These are phyloP conservation scores for Neonectria ditissima DNA, from an alignment of 2,329 filamentous ascomycete species.

Conservation along the genomic window DNA sequence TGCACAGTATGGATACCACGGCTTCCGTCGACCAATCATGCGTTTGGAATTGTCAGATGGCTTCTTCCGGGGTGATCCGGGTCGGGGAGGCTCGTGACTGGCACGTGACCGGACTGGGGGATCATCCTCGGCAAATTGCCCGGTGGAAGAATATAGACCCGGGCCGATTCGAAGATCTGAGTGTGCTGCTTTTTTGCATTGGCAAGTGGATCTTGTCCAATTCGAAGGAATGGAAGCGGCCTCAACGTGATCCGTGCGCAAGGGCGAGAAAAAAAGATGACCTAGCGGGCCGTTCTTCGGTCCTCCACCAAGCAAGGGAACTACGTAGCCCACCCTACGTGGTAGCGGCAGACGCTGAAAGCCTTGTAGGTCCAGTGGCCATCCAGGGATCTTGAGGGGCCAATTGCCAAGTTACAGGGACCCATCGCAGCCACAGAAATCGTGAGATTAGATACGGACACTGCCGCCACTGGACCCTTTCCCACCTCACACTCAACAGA, in stretches of 20 bases:
- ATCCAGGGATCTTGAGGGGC: slow-evolving; percentile 39
- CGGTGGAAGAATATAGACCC: slow-evolving; percentile 22
- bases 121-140: slow-evolving; percentile 34
- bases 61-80: slow-evolving; percentile 47
- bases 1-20: slow-evolving; percentile 33
- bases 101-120: slow-evolving; percentile 34
- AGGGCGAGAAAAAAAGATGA: slow-evolving; percentile 3
- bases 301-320: neutral
- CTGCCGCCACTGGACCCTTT: slow-evolving; percentile 23
- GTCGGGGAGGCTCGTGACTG: slow-evolving; percentile 40
- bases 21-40: slow-evolving; percentile 41
- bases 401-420: slow-evolving; percentile 19
- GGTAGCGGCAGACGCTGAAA: neutral
- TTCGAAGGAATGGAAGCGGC: neutral
- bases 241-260: neutral
- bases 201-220: too few species aligned
- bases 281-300: slow-evolving; percentile 4
- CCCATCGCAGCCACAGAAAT: slow-evolving; percentile 28
- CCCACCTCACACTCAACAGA: slow-evolving; percentile 27
- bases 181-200: too few species aligned
- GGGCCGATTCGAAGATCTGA: too few species aligned
- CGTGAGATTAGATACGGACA: slow-evolving; percentile 45
- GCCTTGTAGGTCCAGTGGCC: slow-evolving; percentile 11
- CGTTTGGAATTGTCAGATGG: slow-evolving; percentile 47
- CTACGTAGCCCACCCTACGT: neutral